A percentile compares a stretch with the other conserved stretches of the same genome.
Evolutionary conservation across 108 stramenopile genomes (phyloP).

Genomic region (Phaeodactylum tricornutum): DNA sequence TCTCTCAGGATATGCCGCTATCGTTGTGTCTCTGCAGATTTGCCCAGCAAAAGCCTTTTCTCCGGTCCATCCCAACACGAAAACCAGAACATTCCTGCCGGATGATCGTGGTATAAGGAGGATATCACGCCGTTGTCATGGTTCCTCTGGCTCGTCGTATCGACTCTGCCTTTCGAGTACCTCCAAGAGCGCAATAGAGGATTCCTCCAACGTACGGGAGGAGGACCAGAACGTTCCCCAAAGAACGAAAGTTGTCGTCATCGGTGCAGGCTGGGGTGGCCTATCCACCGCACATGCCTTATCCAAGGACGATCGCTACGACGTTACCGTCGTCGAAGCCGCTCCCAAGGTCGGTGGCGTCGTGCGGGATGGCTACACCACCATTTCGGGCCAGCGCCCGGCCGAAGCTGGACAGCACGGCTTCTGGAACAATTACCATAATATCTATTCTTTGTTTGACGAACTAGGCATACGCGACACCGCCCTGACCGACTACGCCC

Average conservation of each 20-base stretch:
- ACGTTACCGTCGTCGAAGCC: slow-evolving; percentile 65
- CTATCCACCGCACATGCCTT: slow-evolving; percentile 61
- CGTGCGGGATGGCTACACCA: slow-evolving; percentile 62
- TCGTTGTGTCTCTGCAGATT: no score
- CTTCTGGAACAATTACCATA: slow-evolving; percentile 72
- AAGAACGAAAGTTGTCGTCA: slow-evolving; percentile 61
- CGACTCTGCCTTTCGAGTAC: no score
- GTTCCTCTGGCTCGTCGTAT: no score
- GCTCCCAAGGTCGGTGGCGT: slow-evolving; percentile 59
- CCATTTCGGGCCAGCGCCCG: slow-evolving; percentile 25
- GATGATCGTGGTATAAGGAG: no score
- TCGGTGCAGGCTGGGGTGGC: slow-evolving; percentile 81
- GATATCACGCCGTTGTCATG: no score
- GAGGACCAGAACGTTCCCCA: no score
- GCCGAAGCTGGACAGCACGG: slow-evolving; percentile 81
- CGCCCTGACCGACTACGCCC: slow-evolving; percentile 53
- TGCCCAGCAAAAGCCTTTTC: no score
- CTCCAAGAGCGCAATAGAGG: no score
- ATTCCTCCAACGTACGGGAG: no score
- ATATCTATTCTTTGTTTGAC: slow-evolving; percentile 52
- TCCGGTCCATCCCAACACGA: no score
- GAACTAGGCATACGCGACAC: slow-evolving; percentile 16
- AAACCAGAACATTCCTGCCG: no score
- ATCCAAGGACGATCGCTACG: slow-evolving; percentile 16
- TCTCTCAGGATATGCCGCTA: no score